Evolutionary conservation across 140 eudicot species (phyloP).

Genomic region (Senecio squalidus): DNA sequence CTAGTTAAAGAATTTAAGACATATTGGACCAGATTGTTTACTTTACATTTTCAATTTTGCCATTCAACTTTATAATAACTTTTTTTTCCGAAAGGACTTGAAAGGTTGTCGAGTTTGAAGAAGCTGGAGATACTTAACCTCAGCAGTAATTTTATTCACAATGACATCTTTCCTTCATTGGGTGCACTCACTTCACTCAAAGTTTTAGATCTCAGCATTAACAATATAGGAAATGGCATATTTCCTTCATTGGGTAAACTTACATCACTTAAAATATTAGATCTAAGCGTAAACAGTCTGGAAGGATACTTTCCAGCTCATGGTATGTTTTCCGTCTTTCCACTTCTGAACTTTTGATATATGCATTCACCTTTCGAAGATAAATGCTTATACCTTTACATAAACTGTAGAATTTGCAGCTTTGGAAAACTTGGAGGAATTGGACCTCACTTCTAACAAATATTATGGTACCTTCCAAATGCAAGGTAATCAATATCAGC

Average conservation of each 20-base stretch:
- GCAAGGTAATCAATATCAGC: conserved; percentile 11
- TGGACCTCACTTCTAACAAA: neutral
- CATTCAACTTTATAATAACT: neutral
- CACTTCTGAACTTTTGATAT: neutral
- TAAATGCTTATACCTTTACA: neutral
- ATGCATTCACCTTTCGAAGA: neutral
- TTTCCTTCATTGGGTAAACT: conserved; percentile 15
- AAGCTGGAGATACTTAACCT: conserved; percentile 26
- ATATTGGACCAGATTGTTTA: no score
- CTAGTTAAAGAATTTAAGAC: no score
- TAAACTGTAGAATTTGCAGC: conserved; percentile 15
- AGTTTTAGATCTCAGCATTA: neutral
- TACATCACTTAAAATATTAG: conserved; percentile 10
- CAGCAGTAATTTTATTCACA: neutral
- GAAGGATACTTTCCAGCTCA: neutral
- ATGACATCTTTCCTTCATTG: conserved; percentile 15
- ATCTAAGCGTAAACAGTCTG: neutral
- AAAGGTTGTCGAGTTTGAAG: conserved; percentile 24
- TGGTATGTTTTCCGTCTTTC: conserved; percentile 10
- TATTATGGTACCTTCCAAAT: conserved; percentile 3
- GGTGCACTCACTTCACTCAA: conserved; percentile 11
- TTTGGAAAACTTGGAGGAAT: conserved; percentile 24
- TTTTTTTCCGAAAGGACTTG: conserved; percentile 8
- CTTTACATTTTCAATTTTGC: neutral
- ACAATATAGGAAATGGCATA: neutral